phyloP scores from a whole-genome alignment of 208 protist genomes.

The Porcisia deanei region DNA sequence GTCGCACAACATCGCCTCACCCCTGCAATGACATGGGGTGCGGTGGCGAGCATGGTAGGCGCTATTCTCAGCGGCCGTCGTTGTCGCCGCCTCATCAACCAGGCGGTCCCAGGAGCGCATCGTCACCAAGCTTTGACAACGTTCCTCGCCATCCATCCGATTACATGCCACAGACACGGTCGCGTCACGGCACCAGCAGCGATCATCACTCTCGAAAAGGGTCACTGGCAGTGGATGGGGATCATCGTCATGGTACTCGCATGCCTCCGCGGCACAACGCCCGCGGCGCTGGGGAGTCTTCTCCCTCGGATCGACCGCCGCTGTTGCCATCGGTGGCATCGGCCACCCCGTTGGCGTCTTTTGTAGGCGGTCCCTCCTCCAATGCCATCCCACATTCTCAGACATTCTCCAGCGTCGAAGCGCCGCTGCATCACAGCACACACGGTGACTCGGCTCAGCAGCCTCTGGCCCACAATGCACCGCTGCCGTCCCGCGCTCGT shows the following conservation, averaged over 20 bases:
- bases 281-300: background rate
- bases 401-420: background rate
- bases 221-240: background rate
- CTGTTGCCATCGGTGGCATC: slow-evolving; percentile 6
- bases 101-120: background rate
- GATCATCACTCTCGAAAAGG: background rate
- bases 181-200: background rate
- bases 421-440: background rate
- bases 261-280: background rate
- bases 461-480: background rate
- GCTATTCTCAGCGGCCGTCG: background rate
- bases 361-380: background rate
- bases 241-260: background rate
- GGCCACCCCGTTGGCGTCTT: background rate
- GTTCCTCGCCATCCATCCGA: background rate
- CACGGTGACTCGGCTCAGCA: slow-evolving; percentile 1
- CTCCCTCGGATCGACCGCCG: slow-evolving; percentile 3
- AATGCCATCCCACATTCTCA: background rate
- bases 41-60: background rate
- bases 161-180: background rate
- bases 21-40: background rate
- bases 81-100: slow-evolving; percentile 4
- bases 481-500: background rate
- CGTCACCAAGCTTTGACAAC: background rate
- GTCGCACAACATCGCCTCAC: background rate